phyloP scores from a whole-genome alignment of 2,329 filamentous ascomycete species.

The Lecanosticta acicola region DNA sequence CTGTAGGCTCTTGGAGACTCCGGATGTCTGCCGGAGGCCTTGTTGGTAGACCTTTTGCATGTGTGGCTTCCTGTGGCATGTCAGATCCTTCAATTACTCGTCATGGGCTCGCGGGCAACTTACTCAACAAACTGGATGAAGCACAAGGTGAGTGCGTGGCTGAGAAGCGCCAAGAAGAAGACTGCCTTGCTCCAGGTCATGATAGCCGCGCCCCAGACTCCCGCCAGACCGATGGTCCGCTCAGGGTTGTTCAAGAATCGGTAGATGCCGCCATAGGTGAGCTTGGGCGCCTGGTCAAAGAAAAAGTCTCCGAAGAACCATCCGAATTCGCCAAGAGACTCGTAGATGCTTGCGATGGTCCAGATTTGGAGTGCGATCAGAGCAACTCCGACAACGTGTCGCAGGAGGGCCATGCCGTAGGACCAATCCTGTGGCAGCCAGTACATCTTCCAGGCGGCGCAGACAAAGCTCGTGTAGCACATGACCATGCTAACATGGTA shows the following conservation, averaged over 20 bases:
- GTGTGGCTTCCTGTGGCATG: slow-evolving; percentile 61
- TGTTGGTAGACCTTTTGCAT: slow-evolving; percentile 97
- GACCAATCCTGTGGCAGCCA: slow-evolving; percentile 77
- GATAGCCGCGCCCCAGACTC: slow-evolving; percentile 89
- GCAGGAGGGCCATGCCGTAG: slow-evolving; percentile 76
- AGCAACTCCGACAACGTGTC: slow-evolving; percentile 76
- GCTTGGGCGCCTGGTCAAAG: slow-evolving; percentile 85
- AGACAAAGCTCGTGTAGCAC: slow-evolving; percentile 82
- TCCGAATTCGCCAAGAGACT: slow-evolving; percentile 92
- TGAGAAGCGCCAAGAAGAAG: slow-evolving; percentile 77
- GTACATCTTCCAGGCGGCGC: slow-evolving; percentile 96
- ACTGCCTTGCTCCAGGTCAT: slow-evolving; percentile 87
- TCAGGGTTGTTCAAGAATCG: slow-evolving; percentile 98
- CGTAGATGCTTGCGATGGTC: slow-evolving; percentile 90
- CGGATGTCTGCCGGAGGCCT: slow-evolving; percentile 77
- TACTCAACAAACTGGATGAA: slow-evolving; percentile 86
- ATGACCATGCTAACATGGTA: slow-evolving; percentile 90
- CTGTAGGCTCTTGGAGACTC: slow-evolving; percentile 85
- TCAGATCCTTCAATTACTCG: neutral
- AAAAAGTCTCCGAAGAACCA: slow-evolving; percentile 99
- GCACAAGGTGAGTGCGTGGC: slow-evolving; percentile 75
- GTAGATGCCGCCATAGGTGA: slow-evolving; percentile 96
- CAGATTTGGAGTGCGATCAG: slow-evolving; percentile 84
- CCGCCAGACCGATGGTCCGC: slow-evolving; percentile 84
- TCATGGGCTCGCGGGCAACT: neutral